phyloP scores from a whole-genome alignment of 2,329 filamentous ascomycete genomes.

The Cladosporium halotolerans region DNA sequence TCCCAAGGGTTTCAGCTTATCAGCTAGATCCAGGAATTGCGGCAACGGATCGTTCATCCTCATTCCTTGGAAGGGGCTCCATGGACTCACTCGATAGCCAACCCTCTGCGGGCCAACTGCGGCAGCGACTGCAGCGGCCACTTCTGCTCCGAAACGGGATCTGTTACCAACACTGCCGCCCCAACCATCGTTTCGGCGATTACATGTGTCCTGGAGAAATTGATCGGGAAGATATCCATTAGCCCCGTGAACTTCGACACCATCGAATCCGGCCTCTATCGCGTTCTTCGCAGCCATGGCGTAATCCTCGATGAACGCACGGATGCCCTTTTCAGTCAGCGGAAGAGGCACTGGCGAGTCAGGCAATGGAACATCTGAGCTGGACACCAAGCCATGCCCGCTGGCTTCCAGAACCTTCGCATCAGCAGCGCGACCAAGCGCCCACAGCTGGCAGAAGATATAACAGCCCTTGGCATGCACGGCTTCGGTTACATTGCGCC shows the following conservation, averaged over 20 bases:
- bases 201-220: conserved; percentile 45
- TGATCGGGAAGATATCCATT: conserved; percentile 50
- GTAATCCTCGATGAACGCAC: conserved; percentile 36
- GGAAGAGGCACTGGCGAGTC: conserved; percentile 12
- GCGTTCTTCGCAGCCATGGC: conserved; percentile 45
- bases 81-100: too few species aligned
- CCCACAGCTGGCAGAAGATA: conserved; percentile 42
- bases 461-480: conserved; percentile 47
- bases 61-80: too few species aligned
- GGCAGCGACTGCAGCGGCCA: too few species aligned
- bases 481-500: conserved; percentile 46
- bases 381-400: conserved; percentile 25
- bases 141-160: too few species aligned
- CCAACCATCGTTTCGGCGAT: conserved; percentile 45
- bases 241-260: conserved; percentile 46
- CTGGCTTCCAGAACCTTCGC: conserved; percentile 22
- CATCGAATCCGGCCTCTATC: conserved; percentile 49
- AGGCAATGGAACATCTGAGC: conserved; percentile 26
- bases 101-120: too few species aligned
- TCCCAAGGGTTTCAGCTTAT: too few species aligned
- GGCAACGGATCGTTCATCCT: too few species aligned
- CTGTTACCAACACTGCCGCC: conserved; percentile 47
- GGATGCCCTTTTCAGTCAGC: conserved; percentile 42
- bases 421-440: conserved; percentile 44
- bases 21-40: too few species aligned